Conservation (phyloP, 2,329 filamentous ascomycete species). For the Tolypocladium guangdongense region DNA sequence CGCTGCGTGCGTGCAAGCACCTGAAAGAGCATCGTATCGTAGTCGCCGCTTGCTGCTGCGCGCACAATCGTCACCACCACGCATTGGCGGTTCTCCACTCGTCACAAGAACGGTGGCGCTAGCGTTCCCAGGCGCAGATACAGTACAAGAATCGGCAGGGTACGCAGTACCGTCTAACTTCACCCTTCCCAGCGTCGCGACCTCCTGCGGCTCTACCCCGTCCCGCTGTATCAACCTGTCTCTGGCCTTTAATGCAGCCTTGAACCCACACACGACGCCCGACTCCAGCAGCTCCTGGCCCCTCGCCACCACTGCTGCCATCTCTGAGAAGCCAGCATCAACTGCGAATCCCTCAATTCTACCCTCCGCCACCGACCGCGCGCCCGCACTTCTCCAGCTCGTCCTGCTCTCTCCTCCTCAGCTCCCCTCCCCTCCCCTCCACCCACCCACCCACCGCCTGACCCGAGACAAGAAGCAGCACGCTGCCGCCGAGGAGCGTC, state of each 20-base stretch:
- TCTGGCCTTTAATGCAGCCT: slow-evolving; percentile 4
- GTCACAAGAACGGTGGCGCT: background rate
- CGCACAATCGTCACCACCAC: background rate
- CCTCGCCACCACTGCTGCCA: background rate
- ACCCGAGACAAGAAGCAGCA: background rate
- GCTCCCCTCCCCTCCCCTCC: background rate
- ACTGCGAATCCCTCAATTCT: background rate
- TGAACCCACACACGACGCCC: slow-evolving; percentile 3
- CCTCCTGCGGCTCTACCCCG: slow-evolving; percentile 2
- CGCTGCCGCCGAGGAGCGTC: background rate
- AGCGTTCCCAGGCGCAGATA: background rate
- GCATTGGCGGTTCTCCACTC: background rate
- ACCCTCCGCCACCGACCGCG: background rate
- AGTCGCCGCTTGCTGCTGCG: background rate
- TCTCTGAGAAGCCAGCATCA: background rate
- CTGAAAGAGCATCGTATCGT: background rate
- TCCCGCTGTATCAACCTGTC: slow-evolving; percentile 2
- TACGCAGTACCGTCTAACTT: too few relatives aligned
- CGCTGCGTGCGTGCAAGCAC: background rate
- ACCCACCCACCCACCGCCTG: background rate
- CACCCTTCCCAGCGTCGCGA: background rate
- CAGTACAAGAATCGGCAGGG: background rate
- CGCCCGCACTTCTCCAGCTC: background rate
- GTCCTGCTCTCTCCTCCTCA: background rate
- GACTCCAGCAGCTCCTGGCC: slow-evolving; percentile 1